These are phyloP conservation scores for Hymenoscyphus linearis DNA, from an alignment of 2,329 filamentous ascomycete species.

Conservation along the genomic window DNA sequence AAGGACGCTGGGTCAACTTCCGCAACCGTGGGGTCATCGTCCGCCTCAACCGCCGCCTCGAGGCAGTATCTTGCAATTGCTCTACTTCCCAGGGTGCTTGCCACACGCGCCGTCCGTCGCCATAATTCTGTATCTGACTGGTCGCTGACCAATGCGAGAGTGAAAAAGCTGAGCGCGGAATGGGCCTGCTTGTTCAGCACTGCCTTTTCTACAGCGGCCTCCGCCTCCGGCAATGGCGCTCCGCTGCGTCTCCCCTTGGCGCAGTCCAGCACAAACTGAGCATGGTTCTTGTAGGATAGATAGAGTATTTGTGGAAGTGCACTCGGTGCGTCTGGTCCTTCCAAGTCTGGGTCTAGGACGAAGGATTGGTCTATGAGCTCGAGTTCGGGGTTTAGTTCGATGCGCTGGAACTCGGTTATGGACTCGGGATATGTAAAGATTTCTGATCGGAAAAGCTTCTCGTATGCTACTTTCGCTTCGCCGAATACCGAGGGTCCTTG, in stretches of 20 bases:
- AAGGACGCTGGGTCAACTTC: constrained; percentile 59
- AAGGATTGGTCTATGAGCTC: constrained; percentile 45
- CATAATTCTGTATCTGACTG: constrained; percentile 64
- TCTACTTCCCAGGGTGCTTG: constrained; percentile 50
- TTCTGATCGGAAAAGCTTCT: constrained; percentile 80
- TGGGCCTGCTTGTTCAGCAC: constrained; percentile 30
- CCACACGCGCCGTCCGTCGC: constrained; percentile 54
- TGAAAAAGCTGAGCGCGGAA: constrained; percentile 51
- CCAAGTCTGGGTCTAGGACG: constrained; percentile 47
- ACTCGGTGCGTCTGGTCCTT: constrained; percentile 67
- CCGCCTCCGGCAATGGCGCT: constrained; percentile 24
- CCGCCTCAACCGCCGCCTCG: constrained; percentile 61
- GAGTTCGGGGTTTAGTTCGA: constrained; percentile 50
- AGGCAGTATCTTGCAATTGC: constrained; percentile 57
- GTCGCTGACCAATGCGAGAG: constrained; percentile 55
- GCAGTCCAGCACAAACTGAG: constrained; percentile 81
- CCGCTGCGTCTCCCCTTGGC: constrained; percentile 49
- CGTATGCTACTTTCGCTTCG: constrained; percentile 76
- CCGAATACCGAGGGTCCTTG: constrained; percentile 73
- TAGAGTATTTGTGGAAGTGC: constrained; percentile 86
- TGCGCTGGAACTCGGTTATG: constrained; percentile 74
- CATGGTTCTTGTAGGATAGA: constrained; percentile 91
- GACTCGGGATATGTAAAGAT: constrained; percentile 92
- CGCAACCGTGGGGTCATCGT: constrained; percentile 58
- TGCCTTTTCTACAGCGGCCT: constrained; percentile 35